Base-by-base conservation (phyloP, 2,329 filamentous ascomycete genomes). In the Calonectria multiphialidica region DNA sequence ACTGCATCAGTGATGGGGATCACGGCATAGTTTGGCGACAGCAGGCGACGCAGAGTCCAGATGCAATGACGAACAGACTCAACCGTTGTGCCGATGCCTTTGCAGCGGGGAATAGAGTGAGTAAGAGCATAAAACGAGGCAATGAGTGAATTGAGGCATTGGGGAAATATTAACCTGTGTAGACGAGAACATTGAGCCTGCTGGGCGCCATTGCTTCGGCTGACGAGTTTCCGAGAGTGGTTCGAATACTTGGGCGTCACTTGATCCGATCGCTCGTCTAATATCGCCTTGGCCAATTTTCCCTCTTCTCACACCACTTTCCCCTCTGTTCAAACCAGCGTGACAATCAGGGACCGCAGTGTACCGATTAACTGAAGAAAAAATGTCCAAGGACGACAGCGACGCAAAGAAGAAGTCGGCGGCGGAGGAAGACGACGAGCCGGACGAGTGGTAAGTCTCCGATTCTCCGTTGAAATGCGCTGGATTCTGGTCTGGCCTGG, bases 11-110 rank as follows among this genome's bases (percentile, higher is more conserved):
- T 93, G 74, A 98, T 90, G 67, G 95, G 93, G 74, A 96, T 96
- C 74, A 99, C 95, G 71, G 96, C 97, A 86, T 99, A 98, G 83
- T 96, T 94, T 63, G 95, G 94, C 4, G 95, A 94, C 28, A 98
- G 91, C 5, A 98, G 90, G 44, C 94, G 92, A 72, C 95, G 94
- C 21, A 99, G 90, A 25, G 95, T 93, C 86, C 94, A 95, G 72
- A 98, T 89, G 83, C 94, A 96, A 82, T 98, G 96, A 59, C 94
- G 92, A 73, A 98, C 95, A 18, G 96, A 98, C 81, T 97, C 94
- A 65, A 94, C 88, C 12, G 96, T 98, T 50, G 94, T 95, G 74
- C 97, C 97, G 81, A 93, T 91, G 79, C 96, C 96, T 95, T 79
- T 71, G 72, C 78, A 53, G 66, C 69, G 71, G 35, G 66, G 68